Evolutionary conservation across 73 alveolate species (phyloP), one percentile per base, ranked within the genome.

Genomic region (Paramecium bursaria): DNA sequence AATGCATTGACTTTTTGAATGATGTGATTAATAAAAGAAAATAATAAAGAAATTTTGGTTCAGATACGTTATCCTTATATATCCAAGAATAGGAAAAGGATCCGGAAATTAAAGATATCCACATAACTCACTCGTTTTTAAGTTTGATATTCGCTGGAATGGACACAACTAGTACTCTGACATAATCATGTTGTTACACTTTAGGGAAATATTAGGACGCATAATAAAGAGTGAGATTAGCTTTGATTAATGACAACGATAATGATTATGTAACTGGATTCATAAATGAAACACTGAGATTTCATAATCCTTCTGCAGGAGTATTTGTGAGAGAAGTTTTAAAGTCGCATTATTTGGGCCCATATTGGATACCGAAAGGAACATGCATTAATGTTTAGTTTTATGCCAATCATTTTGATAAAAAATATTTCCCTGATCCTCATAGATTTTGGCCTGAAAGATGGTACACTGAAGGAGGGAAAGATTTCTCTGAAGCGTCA

Each of bases 281-380:
- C 14, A 39, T 79, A 1, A 54, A 79, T 53, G 89, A 79, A 46
- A 49, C 74, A 13, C 19, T 79, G 89, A 79, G 89, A 79, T 53
- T 79, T 80, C 50, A 77, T 33, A 31, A 60, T 50, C 75, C 88
- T 0, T 35, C 48, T 0, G 80, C 89, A 21, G 33, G 29, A 39
- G 17, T 79, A n/a, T 49, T 79, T 23, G 74, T 49, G 2, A 79
- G 89, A 46, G 85, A 39, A 9, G 89, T 51, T 9, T 30, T 17
- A 33, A 25, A 30, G 17, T 80, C 51, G 14, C 89, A 79, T 53
- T 25, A n/a, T 5, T 46, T 79, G 51, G 89, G 89, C 0, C 21
- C 51, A 14, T 54, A 54, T 42, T 35, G 33, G 17, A 25, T 67
- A 15, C 17, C 17, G 11, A 67, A 67, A 47, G 27, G 44, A 21